Percentiles rank a stretch among this genome's conserved stretches.
Conservation (phyloP, 805 yeast genomes). For the Kuraishia hungarica region DNA sequence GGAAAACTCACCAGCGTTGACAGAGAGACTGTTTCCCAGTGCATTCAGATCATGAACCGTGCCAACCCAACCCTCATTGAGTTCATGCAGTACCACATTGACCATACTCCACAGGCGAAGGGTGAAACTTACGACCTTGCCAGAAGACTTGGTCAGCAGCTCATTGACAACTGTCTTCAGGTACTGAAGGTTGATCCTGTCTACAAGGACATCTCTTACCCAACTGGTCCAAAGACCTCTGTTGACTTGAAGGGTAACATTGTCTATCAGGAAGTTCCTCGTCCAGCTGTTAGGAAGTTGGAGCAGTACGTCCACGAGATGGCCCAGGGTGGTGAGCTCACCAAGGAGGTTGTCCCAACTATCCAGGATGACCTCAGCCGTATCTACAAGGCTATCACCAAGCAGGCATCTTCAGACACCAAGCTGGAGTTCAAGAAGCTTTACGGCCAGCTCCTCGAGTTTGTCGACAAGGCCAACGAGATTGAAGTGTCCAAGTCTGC, state of each 20-base stretch:
- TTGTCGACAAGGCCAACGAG: conserved; percentile 61
- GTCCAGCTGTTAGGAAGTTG: conserved; percentile 86
- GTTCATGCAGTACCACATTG: conserved; percentile 92
- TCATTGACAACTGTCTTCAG: conserved; percentile 92
- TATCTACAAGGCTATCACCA: conserved; percentile 73
- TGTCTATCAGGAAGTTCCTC: conserved; percentile 73
- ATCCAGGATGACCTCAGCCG: conserved; percentile 79
- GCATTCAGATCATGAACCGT: conserved; percentile 96
- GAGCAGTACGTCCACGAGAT: conserved; percentile 93
- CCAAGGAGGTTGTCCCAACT: conserved; percentile 62
- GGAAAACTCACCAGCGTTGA: conserved; percentile 88
- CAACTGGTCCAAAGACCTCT: conserved; percentile 90
- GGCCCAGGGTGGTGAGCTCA: conserved; percentile 90
- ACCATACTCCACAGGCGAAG: conserved; percentile 72
- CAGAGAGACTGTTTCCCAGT: conserved; percentile 92
- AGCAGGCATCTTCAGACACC: conserved; percentile 63
- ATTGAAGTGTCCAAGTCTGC: conserved; percentile 62
- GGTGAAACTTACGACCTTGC: conserved; percentile 94
- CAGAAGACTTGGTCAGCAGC: conserved; percentile 81
- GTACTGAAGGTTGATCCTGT: conserved; percentile 77
- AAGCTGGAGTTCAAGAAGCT: conserved; percentile 64
- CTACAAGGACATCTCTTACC: conserved; percentile 88
- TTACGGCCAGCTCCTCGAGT: conserved; percentile 61
- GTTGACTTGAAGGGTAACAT: conserved; percentile 86
- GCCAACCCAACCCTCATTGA: conserved; percentile 89